These are phyloP conservation scores for Wickerhamomyces kurtzmanii DNA, from an alignment of 805 yeast genomes.

Conservation along the genomic window DNA sequence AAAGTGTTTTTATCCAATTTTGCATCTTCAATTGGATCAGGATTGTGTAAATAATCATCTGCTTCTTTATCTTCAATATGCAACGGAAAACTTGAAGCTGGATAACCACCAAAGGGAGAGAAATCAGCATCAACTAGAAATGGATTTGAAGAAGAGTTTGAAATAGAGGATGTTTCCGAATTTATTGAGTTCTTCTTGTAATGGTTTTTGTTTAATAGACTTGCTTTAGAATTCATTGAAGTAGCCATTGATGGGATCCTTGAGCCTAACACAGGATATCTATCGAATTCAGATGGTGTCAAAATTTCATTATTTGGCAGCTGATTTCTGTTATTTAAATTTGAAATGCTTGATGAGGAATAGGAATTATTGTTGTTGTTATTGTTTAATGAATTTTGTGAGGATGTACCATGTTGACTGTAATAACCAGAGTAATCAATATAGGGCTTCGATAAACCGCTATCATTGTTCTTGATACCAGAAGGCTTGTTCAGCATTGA, in stretches of 20 bases:
- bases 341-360: conserved; percentile 16
- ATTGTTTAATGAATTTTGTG: conserved; percentile 21
- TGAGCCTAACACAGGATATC: conserved; percentile 55
- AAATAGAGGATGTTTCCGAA: conserved; percentile 8
- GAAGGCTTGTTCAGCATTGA: not conserved
- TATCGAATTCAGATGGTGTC: conserved; percentile 50
- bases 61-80: conserved; percentile 89
- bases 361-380: conserved; percentile 5
- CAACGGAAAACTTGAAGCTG: conserved; percentile 85
- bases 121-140: conserved; percentile 51
- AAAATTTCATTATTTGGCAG: conserved; percentile 12
- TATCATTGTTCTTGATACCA: too few species aligned
- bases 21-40: conserved; percentile 91
- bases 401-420: conserved; percentile 27
- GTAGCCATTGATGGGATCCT: conserved; percentile 44
- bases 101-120: conserved; percentile 95
- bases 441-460: conserved; percentile 27
- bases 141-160: conserved; percentile 24
- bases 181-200: conserved; percentile 5
- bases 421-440: conserved; percentile 32
- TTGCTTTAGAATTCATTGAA: conserved; percentile 24
- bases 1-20: conserved; percentile 67
- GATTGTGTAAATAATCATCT: conserved; percentile 93
- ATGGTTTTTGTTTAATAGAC: conserved; percentile 8
- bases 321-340: conserved; percentile 6